phyloP scores from a whole-genome alignment of 345 rosid genomes.

The Psidium guajava region DNA sequence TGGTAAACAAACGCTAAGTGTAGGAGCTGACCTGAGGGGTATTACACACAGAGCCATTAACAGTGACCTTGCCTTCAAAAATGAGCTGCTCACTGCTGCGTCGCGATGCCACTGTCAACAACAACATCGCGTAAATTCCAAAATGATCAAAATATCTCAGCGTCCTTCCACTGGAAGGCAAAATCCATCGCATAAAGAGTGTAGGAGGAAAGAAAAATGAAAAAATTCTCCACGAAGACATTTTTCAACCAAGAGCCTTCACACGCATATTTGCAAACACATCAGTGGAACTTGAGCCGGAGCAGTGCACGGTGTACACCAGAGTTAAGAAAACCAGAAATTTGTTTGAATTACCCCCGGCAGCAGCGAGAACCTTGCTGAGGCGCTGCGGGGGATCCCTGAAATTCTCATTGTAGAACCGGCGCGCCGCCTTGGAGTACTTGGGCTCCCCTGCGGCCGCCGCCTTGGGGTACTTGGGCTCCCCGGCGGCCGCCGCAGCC shows the following conservation, averaged over 20 bases:
- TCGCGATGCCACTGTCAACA: slow-evolving; percentile 70
- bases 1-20: background rate
- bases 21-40: slow-evolving; percentile 55
- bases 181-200: background rate
- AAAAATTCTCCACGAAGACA: background rate
- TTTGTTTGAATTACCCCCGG: slow-evolving; percentile 54
- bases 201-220: background rate
- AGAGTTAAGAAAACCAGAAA: background rate
- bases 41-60: slow-evolving; percentile 71
- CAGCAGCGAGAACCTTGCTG: slow-evolving; percentile 87
- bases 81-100: slow-evolving; percentile 81
- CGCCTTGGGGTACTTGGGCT: slow-evolving; percentile 8
- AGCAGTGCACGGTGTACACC: background rate
- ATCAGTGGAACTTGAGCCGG: background rate
- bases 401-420: slow-evolving; percentile 74
- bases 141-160: background rate
- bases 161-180: background rate
- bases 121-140: background rate
- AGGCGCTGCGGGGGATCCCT: slow-evolving; percentile 66
- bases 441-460: slow-evolving; percentile 12
- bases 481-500: background rate
- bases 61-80: slow-evolving; percentile 79
- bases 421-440: slow-evolving; percentile 76
- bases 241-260: background rate
- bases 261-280: background rate